phyloP scores from a whole-genome alignment of 768 basidiomycete species.

The Russula emetica region DNA sequence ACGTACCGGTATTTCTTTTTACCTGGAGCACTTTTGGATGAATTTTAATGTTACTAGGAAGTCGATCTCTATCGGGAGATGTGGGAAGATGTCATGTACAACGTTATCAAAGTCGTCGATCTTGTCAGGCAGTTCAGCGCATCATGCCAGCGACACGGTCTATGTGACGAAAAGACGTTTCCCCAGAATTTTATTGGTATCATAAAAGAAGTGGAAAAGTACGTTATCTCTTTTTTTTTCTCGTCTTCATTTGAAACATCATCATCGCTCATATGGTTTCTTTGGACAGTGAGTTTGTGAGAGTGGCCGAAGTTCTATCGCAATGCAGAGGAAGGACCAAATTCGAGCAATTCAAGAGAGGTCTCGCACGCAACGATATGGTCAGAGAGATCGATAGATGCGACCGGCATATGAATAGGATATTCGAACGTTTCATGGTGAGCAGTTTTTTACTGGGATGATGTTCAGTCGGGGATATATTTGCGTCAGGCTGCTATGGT shows the following conservation, averaged over 20 bases:
- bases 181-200: constrained; percentile 8
- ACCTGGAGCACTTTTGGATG: too few species aligned
- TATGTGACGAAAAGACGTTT: constrained; percentile 12
- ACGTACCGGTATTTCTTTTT: background rate
- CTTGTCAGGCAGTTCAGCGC: constrained; percentile 12
- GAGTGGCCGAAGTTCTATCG: constrained; percentile 1
- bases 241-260: too few species aligned
- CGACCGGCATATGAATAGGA: constrained; percentile 19
- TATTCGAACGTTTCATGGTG: constrained; percentile 20
- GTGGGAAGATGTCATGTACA: constrained; percentile 23
- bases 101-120: constrained; percentile 15
- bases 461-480: too few species aligned
- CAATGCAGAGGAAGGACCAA: constrained; percentile 12
- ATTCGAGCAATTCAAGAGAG: constrained; percentile 18
- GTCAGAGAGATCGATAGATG: constrained; percentile 12
- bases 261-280: background rate
- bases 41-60: constrained; percentile 18
- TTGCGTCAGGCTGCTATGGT: constrained; percentile 10
- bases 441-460: background rate
- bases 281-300: constrained; percentile 6
- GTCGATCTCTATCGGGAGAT: constrained; percentile 16
- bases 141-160: constrained; percentile 4
- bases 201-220: constrained; percentile 17
- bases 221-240: background rate
- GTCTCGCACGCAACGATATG: constrained; percentile 15